Base-by-base conservation (phyloP, 179 eudicot species). In the Beta corolliflora region DNA sequence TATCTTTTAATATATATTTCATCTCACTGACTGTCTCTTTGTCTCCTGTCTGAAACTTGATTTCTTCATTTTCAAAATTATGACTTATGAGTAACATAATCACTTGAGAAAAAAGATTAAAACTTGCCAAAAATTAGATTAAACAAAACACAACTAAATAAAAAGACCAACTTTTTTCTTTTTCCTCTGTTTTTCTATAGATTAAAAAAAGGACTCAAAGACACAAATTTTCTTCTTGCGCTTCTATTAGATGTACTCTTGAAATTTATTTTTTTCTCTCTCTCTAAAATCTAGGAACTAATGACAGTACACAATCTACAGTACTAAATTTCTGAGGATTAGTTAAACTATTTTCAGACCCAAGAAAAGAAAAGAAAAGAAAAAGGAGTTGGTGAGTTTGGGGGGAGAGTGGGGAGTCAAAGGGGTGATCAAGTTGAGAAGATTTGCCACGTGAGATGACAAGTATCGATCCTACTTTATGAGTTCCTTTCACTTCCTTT, bases 401-500 rank as follows among this genome's bases (percentile, higher is more conserved):
- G 31, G 41, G 73, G 29, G 73, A 45, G 85, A 56, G 74, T 64
- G 31, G 4, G 46, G 67, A 77, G 88, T 83, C 87, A 85, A 84
- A 77, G 73, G 64, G 25, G 53, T 60, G 63, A 67, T 71, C 75
- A 71, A 48, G 7, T 29, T 60, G 29, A 67, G 53, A 56, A 75
- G 81, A 67, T 76, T 75, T 80, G 86, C 59, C 89, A 83, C 90
- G 84, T 81, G 77, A 66, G 87, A 77, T 52, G 66, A 81, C 77
- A 61, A 63, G 75, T 61, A 72, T 83, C 78, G 71, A 44, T 79
- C 7, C 74, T 65, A 25, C 41, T 45, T 0, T 16, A 59, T 71
- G n/a, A 19, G 52, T 41, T 5, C 3, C 41, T 36, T 36, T 36
- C 41, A 36, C 41, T 36, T 2, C 41, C 9, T 48, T 48, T 48